These are phyloP conservation scores for Rhododendron molle DNA, from an alignment of 148 eudicot species.

Conservation along the genomic window DNA sequence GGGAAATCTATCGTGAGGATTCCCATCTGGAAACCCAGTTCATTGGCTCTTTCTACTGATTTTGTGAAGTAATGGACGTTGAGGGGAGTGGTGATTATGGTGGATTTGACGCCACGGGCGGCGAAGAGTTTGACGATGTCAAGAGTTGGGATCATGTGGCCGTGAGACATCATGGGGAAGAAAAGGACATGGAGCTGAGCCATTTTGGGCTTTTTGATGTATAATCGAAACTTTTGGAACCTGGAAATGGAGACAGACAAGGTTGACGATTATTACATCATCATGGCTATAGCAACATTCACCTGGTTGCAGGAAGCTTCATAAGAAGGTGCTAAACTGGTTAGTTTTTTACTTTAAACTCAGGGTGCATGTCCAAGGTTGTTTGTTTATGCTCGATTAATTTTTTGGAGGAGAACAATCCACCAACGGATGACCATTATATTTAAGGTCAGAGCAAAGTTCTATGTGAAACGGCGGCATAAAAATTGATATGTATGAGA, in stretches of 20 bases:
- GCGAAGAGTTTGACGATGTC: constrained; percentile 52
- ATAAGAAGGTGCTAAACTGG: no score
- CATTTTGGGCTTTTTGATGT: neutral
- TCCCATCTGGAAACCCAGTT: neutral
- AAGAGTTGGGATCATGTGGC: constrained; percentile 54
- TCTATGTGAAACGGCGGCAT: no score
- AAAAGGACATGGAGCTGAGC: constrained; percentile 41
- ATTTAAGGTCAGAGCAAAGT: no score
- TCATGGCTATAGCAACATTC: neutral
- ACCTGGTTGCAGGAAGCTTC: no score
- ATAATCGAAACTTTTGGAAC: neutral
- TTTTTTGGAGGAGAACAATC: no score
- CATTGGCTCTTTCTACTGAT: constrained; percentile 8
- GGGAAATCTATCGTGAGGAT: constrained; percentile 33
- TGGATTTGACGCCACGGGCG: constrained; percentile 13
- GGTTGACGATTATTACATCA: neutral
- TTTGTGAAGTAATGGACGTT: constrained; percentile 29
- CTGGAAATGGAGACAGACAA: neutral
- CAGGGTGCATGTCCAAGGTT: no score
- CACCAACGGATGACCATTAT: no score
- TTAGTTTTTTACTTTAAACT: no score
- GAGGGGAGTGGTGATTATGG: constrained; percentile 51
- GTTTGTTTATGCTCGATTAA: no score
- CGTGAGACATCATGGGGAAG: constrained; percentile 51
- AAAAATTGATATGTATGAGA: no score